Percentiles rank a stretch among this genome's conserved stretches.
Evolutionary conservation across 2,329 filamentous ascomycete genomes (phyloP).

Genomic region (Hypomyces perniciosus): DNA sequence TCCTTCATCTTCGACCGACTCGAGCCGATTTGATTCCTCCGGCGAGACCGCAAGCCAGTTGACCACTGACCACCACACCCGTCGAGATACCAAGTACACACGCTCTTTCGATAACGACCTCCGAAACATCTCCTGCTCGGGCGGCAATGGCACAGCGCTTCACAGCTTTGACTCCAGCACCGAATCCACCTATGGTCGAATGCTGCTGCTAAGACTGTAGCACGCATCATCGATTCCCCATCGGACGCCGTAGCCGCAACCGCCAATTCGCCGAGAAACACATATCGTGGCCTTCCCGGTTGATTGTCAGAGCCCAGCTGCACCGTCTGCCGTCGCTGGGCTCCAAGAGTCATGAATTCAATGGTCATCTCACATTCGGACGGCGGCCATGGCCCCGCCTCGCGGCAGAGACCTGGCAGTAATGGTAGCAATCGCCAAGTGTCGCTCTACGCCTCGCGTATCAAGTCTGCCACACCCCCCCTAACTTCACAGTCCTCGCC

Average conservation of each 20-base stretch:
- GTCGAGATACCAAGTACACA: not conserved
- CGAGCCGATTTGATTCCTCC: not conserved
- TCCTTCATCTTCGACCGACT: not conserved
- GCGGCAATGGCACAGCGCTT: slow-evolving; percentile 15
- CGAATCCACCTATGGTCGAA: slow-evolving; percentile 4
- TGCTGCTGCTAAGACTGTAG: slow-evolving; percentile 5
- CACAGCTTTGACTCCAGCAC: slow-evolving; percentile 5
- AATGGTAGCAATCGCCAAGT: slow-evolving; percentile 16
- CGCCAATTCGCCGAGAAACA: not conserved
- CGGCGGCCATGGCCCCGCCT: slow-evolving; percentile 9
- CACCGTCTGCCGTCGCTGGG: slow-evolving; percentile 15
- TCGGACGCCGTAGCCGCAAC: not conserved
- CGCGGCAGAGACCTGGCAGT: slow-evolving; percentile 6
- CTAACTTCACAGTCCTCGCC: slow-evolving; percentile 6
- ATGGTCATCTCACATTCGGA: slow-evolving; percentile 17
- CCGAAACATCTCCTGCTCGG: slow-evolving; percentile 2
- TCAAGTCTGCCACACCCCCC: slow-evolving; percentile 15
- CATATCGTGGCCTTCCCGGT: not conserved
- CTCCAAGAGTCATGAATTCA: slow-evolving; percentile 17
- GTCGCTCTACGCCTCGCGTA: slow-evolving; percentile 19
- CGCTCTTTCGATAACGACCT: not conserved
- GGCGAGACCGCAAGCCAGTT: not conserved
- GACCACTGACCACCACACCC: not conserved
- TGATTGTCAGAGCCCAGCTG: slow-evolving; percentile 13
- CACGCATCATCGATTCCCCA: not conserved